Percentiles rank a stretch among this genome's conserved stretches.
Evolutionary conservation across 2,329 filamentous ascomycete genomes (phyloP).

Genomic region (Botryotinia narcissicola): DNA sequence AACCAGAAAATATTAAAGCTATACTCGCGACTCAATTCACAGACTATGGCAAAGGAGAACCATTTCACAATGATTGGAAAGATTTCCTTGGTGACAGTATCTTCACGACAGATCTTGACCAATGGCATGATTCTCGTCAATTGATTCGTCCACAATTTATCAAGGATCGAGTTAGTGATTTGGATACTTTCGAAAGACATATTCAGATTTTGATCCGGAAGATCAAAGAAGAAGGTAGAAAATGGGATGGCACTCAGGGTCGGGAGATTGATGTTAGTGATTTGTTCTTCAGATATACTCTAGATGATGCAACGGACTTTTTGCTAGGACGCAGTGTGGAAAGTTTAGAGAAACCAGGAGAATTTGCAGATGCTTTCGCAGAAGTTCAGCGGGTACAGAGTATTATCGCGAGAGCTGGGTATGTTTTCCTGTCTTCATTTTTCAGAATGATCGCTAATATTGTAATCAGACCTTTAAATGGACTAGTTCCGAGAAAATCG

Average conservation of each 20-base stretch:
- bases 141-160: constrained; percentile 85
- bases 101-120: constrained; percentile 74
- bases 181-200: constrained; percentile 78
- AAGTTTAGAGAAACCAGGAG: constrained; percentile 53
- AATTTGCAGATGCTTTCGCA: constrained; percentile 79
- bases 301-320: constrained; percentile 86
- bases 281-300: constrained; percentile 78
- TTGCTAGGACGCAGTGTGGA: constrained; percentile 74
- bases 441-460: constrained; percentile 1
- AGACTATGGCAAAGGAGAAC: constrained; percentile 78
- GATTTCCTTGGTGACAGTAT: constrained; percentile 74
- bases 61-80: constrained; percentile 73
- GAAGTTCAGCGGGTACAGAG: constrained; percentile 75
- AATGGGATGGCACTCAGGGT: constrained; percentile 50
- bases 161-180: constrained; percentile 77
- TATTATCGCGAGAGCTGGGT: constrained; percentile 62
- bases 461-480: constrained; percentile 54
- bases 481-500: constrained; percentile 59
- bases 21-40: constrained; percentile 82
- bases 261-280: constrained; percentile 67
- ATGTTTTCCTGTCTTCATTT: constrained; percentile 30
- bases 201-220: constrained; percentile 69
- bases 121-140: constrained; percentile 78
- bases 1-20: constrained; percentile 89
- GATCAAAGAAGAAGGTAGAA: constrained; percentile 57